Base-by-base conservation (phyloP, 83 land plant genomes). In the Thuja plicata region DNA sequence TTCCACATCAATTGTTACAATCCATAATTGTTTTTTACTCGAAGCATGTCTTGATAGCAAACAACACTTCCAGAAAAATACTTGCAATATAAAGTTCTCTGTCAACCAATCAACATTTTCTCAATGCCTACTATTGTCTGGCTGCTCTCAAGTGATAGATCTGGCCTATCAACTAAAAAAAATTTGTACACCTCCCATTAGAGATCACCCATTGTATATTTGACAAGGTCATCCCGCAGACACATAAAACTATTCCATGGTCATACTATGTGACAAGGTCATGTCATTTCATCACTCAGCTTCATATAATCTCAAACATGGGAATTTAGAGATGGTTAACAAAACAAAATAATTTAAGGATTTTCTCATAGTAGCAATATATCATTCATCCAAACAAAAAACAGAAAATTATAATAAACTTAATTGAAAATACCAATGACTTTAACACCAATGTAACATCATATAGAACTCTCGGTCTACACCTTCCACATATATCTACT, bases 121-220 rank as follows among this genome's bases (percentile, higher is more conserved):
- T 89, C 91, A 40, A 97, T 97, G 40, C 89, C 90, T 32, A 93
- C 94, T 86, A 90, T 89, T 34, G 96, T 91, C 41, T 91, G 91
- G 45, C 88, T 80, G 87, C 70, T 87, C 1, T 81, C 71, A 55
- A 87, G 73, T 8, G 90, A 50, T 3, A 80, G 52, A 38, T 93
- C 92, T 34, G 89, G 89, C 11, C 91, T 91, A 76, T 94, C 99
- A 83, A 90, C 91, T n/a, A 97, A 90, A 73, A 96, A 90, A 86
- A 97, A 92, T 85, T 96, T 93, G 91, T 96, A 97, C 0, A 97
- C 92, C 90, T 97, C 99, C 98, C 98, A 97, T 15, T 93, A 94
- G 38, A 95, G 92, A 32, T 92, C 94, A 37, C 88, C 93, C n/a
- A 94, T 89, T 41, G 89, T 84, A 87, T 96, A 91, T 84, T 96